Conservation (phyloP, 805 yeast species). For the Lipomyces starkeyi region DNA sequence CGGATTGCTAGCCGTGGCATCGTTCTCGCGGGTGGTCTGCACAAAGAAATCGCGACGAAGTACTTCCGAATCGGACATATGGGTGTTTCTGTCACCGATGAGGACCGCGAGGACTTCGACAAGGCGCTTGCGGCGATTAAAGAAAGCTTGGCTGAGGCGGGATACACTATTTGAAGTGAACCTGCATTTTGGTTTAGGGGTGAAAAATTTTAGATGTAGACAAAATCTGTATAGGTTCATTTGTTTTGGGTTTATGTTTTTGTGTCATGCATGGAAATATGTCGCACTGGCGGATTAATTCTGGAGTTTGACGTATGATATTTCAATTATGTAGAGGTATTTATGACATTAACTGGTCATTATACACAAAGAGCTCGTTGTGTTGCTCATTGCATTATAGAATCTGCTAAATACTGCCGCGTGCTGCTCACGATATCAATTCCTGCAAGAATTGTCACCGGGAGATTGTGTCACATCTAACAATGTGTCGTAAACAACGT, state of each 20-base stretch:
- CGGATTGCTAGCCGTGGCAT: conserved; percentile 66
- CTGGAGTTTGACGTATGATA: conserved; percentile 2
- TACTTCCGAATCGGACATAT: conserved; percentile 96
- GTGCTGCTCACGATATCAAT: neutral
- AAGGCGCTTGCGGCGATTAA: conserved; percentile 56
- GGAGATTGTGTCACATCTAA: too few relatives aligned
- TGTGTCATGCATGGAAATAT: neutral
- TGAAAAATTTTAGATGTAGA: conserved; percentile 37
- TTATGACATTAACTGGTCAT: neutral
- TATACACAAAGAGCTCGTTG: neutral
- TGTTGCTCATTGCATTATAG: neutral
- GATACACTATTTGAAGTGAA: conserved; percentile 50
- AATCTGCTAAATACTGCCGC: neutral
- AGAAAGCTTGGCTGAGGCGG: conserved; percentile 66
- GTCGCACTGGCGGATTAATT: neutral
- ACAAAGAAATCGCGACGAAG: conserved; percentile 74
- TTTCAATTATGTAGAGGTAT: neutral
- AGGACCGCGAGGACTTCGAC: conserved; percentile 60
- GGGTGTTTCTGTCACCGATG: conserved; percentile 79
- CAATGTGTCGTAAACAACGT: too few relatives aligned
- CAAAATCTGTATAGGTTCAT: neutral
- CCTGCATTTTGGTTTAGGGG: conserved; percentile 49
- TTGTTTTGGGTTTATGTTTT: neutral
- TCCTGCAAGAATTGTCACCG: neutral
- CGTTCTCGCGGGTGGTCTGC: conserved; percentile 88